Evolutionary conservation across 2,329 filamentous ascomycete species (phyloP).

Genomic region (Cladosporium sphaerospermum): DNA sequence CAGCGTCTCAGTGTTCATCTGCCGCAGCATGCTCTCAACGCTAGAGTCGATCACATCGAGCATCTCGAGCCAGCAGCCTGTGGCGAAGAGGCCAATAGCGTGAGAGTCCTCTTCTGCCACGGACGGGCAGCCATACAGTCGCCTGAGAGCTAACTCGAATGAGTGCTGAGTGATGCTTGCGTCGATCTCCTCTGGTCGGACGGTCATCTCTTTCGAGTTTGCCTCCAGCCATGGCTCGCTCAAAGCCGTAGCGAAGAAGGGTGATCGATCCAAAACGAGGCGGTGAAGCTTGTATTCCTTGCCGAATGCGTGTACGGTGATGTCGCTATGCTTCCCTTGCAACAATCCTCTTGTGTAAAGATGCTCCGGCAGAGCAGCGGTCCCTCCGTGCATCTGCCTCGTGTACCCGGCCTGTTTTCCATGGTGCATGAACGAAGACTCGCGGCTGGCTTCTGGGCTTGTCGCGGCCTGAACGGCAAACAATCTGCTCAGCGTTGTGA

Average conservation of each 20-base stretch:
- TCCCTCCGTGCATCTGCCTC: conserved; percentile 14
- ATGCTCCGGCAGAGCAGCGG: conserved; percentile 41
- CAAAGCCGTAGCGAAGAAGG: conserved; percentile 50
- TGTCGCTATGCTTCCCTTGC: conserved; percentile 48
- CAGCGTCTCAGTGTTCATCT: conserved; percentile 47
- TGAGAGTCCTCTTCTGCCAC: conserved; percentile 46
- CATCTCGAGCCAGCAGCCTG: conserved; percentile 54
- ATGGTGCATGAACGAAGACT: conserved; percentile 35
- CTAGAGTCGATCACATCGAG: conserved; percentile 49
- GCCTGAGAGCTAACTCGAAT: conserved; percentile 50
- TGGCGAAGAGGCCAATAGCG: conserved; percentile 50
- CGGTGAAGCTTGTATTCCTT: conserved; percentile 49
- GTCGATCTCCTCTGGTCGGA: conserved; percentile 51
- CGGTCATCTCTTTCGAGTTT: conserved; percentile 44
- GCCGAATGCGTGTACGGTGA: conserved; percentile 48
- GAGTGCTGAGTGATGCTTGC: conserved; percentile 46
- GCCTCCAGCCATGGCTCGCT: conserved; percentile 53
- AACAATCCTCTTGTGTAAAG: conserved; percentile 48
- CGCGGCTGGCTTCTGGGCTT: conserved; percentile 35
- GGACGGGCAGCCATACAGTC: conserved; percentile 47
- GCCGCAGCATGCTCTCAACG: conserved; percentile 49
- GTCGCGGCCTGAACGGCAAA: conserved; percentile 36
- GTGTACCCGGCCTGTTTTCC: conserved; percentile 13
- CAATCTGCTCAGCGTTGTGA: conserved; percentile 39
- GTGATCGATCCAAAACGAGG: conserved; percentile 49